Percentiles rank a stretch among this genome's conserved stretches.
Conservation (phyloP, 1,139 yeast genomes). For the Sugiyamaella sp. region DNA sequence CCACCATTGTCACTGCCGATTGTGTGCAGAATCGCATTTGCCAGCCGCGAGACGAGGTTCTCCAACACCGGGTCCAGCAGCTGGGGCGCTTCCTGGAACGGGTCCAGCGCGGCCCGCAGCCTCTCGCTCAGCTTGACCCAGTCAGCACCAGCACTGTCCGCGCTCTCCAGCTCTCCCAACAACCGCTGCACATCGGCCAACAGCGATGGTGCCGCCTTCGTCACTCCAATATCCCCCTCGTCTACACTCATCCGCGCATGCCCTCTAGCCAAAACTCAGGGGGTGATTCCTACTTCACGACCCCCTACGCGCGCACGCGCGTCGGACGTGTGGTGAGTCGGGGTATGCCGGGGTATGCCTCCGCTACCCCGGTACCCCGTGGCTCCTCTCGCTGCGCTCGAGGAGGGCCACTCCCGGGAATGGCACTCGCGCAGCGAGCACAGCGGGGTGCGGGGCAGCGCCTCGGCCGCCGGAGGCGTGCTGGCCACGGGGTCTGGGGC, state of each 20-base stretch:
- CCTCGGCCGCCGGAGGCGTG: slow-evolving; percentile 4
- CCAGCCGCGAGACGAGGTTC: slow-evolving; percentile 28
- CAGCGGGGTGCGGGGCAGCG: slow-evolving; percentile 1
- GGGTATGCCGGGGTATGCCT: background rate
- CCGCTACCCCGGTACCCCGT: background rate
- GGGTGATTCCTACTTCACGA: slow-evolving; percentile 1
- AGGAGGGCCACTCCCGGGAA: background rate
- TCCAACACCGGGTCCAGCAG: slow-evolving; percentile 41
- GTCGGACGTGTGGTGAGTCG: background rate
- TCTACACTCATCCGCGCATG: slow-evolving; percentile 11
- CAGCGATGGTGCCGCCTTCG: slow-evolving; percentile 32
- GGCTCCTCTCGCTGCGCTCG: background rate
- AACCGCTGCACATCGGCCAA: slow-evolving; percentile 21
- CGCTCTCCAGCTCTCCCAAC: slow-evolving; percentile 11
- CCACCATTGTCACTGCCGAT: slow-evolving; percentile 1
- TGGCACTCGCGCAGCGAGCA: background rate
- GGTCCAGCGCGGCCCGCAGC: slow-evolving; percentile 30
- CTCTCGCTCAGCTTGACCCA: background rate
- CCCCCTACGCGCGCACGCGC: background rate
- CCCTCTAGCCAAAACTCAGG: background rate
- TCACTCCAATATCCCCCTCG: slow-evolving; percentile 29
- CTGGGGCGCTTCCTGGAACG: slow-evolving; percentile 44
- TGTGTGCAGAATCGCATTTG: slow-evolving; percentile 23
- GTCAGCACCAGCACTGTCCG: slow-evolving; percentile 13
- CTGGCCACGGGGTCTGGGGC: no score